These are phyloP conservation scores for Diaporthe destruens DNA, from an alignment of 2,329 filamentous ascomycete species.

Conservation along the genomic window DNA sequence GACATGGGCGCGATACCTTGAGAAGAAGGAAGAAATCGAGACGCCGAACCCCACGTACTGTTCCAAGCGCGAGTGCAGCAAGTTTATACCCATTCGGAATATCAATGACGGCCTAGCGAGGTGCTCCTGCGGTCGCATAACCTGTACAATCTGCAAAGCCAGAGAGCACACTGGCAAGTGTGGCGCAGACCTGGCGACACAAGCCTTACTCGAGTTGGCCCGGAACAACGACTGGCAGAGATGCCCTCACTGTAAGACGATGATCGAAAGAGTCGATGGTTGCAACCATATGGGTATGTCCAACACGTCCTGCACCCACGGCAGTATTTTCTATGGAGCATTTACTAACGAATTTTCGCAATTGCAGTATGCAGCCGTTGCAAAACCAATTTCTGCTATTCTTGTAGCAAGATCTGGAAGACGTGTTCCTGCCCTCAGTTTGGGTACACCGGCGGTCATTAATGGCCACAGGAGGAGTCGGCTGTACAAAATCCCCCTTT, in stretches of 20 bases:
- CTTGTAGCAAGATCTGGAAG: neutral
- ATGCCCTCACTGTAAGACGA: conserved; percentile 58
- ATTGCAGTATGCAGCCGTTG: neutral
- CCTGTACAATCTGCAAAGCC: conserved; percentile 65
- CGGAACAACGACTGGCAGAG: conserved; percentile 62
- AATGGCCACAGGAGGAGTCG: neutral
- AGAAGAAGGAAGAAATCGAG: too few species aligned
- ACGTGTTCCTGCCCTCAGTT: neutral
- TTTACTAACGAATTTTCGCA: too few species aligned
- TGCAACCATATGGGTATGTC: conserved; percentile 73
- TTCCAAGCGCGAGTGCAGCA: conserved; percentile 55
- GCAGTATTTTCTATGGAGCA: too few species aligned
- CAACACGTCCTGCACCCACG: too few species aligned
- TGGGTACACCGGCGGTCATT: too few species aligned
- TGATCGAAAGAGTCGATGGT: conserved; percentile 64
- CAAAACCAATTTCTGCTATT: neutral
- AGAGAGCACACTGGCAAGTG: conserved; percentile 61
- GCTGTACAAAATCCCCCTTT: too few species aligned
- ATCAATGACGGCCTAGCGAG: conserved; percentile 52
- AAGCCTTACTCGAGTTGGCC: conserved; percentile 57
- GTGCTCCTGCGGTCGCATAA: conserved; percentile 59
- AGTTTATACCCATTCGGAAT: conserved; percentile 56
- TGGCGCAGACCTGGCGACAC: conserved; percentile 55
- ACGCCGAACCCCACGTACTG: conserved; percentile 66
- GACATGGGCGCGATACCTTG: conserved; percentile 53